Evolutionary conservation across 139 green algal genomes (phyloP).

Genomic region (Chlamydomonas sp.): DNA sequence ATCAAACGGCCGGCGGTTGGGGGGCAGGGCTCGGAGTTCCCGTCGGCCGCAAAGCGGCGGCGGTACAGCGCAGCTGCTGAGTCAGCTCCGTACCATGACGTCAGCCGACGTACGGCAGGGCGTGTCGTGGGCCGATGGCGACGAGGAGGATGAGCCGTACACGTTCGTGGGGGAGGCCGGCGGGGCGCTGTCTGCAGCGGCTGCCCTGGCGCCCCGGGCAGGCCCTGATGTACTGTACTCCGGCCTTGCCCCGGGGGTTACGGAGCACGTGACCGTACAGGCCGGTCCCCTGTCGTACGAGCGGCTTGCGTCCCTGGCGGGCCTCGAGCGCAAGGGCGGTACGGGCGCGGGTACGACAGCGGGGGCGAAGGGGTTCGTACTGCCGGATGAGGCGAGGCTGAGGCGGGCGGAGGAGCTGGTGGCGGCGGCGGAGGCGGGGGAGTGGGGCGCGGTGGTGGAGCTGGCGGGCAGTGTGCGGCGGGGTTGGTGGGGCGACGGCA

Average conservation of each 20-base stretch:
- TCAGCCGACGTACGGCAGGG: too few species aligned
- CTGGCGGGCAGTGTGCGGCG: conserved; percentile 1
- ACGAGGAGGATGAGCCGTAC: neutral
- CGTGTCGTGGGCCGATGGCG: too few species aligned
- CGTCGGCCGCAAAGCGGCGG: neutral
- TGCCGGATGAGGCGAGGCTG: neutral
- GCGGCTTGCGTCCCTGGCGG: conserved; percentile 17
- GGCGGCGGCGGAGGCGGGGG: conserved; percentile 7
- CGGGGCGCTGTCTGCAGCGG: neutral
- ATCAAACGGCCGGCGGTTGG: too few species aligned
- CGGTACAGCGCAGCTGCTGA: neutral
- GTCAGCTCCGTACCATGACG: neutral
- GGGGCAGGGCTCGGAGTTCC: too few species aligned
- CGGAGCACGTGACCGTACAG: too few species aligned
- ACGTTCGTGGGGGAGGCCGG: neutral
- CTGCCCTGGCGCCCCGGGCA: neutral
- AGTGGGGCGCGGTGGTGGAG: conserved; percentile 7
- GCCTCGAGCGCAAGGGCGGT: neutral
- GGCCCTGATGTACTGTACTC: too few species aligned
- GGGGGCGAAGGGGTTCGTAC: neutral
- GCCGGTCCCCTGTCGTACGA: conserved; percentile 3
- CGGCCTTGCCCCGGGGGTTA: too few species aligned
- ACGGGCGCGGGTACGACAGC: neutral
- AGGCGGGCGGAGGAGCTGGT: neutral
- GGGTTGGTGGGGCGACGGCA: conserved; percentile 25